Evolutionary conservation across 1,284 basidiomycete species (phyloP).

Genomic region (Ganoderma multipileum): DNA sequence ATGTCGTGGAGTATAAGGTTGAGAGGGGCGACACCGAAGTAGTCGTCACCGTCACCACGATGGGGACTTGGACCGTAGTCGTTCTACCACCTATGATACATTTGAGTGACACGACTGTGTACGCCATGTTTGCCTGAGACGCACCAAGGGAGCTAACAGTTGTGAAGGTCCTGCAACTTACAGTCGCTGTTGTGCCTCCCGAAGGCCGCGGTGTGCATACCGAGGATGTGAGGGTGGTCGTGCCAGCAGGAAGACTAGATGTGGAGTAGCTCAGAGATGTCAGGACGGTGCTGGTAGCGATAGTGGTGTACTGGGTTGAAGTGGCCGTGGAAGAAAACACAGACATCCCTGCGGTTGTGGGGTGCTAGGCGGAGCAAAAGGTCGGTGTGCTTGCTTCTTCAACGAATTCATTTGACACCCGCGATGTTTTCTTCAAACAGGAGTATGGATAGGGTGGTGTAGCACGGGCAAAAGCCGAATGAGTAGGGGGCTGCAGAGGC

Average conservation of each 20-base stretch:
- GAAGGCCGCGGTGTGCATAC: neutral
- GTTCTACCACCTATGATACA: constrained; percentile 35
- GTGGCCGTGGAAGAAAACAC: neutral
- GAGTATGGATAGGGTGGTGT: neutral
- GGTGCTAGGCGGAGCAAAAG: neutral
- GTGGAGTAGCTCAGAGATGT: neutral
- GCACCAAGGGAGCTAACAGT: neutral
- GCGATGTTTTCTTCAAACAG: neutral
- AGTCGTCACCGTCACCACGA: constrained; percentile 42
- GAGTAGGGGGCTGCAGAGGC: neutral
- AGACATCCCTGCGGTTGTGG: neutral
- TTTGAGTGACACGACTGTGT: neutral
- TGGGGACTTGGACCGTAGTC: constrained; percentile 44
- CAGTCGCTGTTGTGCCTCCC: neutral
- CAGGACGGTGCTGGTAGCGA: neutral
- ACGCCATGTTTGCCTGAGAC: neutral
- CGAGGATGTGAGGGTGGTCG: neutral
- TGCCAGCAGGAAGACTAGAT: neutral
- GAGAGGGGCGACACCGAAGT: constrained; percentile 43
- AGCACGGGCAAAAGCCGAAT: neutral
- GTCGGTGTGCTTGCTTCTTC: neutral
- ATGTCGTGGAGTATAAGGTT: constrained; percentile 47
- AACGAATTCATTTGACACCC: neutral
- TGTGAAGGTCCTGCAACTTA: neutral
- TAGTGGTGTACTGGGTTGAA: neutral